Evolutionary conservation across 345 rosid species (phyloP).

Genomic region (Heritiera fomes): DNA sequence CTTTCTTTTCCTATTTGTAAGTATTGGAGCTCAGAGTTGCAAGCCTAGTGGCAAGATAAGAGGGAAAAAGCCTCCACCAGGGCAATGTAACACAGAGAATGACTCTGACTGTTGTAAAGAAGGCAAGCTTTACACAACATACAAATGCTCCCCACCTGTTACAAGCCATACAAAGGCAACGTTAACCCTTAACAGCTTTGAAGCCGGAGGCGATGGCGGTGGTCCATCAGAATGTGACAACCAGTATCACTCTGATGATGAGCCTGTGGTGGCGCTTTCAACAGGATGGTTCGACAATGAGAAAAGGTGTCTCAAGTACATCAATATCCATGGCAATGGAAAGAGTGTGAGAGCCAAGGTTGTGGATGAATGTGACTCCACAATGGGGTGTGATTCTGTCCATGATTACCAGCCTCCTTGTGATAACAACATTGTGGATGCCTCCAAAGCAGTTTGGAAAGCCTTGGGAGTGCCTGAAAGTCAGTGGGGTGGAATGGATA

Average conservation of each 20-base stretch:
- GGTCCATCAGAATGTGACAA: not conserved
- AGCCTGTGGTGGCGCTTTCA: conserved; percentile 23
- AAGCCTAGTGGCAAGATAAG: conserved; percentile 28
- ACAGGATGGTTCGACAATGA: conserved; percentile 34
- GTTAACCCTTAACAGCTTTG: not conserved
- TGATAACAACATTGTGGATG: conserved; percentile 32
- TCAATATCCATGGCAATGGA: conserved; percentile 34
- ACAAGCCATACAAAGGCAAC: conserved; percentile 10
- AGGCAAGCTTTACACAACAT: conserved; percentile 33
- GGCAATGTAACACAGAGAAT: conserved; percentile 32
- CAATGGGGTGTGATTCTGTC: conserved; percentile 27
- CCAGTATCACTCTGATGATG: not conserved
- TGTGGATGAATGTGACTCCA: conserved; percentile 41
- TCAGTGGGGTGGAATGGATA: conserved; percentile 34
- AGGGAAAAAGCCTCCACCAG: conserved; percentile 35
- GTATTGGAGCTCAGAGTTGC: conserved; percentile 26
- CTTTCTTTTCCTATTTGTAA: conserved; percentile 7
- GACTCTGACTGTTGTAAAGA: conserved; percentile 33
- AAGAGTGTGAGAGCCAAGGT: conserved; percentile 28
- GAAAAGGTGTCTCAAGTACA: conserved; percentile 27
- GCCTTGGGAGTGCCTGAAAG: conserved; percentile 29
- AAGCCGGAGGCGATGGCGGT: not conserved
- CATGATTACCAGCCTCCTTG: conserved; percentile 40
- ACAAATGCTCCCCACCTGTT: conserved; percentile 14
- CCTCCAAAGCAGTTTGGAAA: conserved; percentile 40